Percentiles rank a stretch among this genome's conserved stretches.
Conservation (phyloP, 345 rosid genomes). For the Tarenaya hassleriana region DNA sequence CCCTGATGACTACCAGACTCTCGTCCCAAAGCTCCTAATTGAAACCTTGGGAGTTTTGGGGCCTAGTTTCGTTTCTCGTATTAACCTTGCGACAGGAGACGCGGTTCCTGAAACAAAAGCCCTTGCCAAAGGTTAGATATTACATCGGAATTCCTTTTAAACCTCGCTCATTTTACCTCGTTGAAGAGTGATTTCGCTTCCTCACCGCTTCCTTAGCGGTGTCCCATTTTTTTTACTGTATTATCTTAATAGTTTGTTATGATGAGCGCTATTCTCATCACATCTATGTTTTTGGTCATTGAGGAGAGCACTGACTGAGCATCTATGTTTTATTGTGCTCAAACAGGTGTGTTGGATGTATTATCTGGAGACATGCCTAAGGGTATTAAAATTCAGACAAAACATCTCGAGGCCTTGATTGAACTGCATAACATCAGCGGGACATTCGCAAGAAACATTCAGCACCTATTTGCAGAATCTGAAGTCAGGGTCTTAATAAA, state of each 20-base stretch:
- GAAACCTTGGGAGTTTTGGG: conserved; percentile 83
- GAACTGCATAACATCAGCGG: conserved; percentile 88
- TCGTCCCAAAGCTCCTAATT: conserved; percentile 70
- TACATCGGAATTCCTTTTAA: conserved; percentile 5
- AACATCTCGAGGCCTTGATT: conserved; percentile 87
- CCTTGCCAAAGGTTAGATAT: conserved; percentile 66
- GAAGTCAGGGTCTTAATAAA: conserved; percentile 68
- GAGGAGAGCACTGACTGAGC: conserved; percentile 19
- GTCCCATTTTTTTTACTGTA: no score
- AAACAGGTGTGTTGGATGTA: conserved; percentile 74
- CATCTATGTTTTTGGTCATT: conserved; percentile 8
- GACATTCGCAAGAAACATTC: conserved; percentile 78
- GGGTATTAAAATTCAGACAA: conserved; percentile 79
- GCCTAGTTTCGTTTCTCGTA: conserved; percentile 65
- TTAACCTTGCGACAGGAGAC: conserved; percentile 84
- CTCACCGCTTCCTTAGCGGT: background rate
- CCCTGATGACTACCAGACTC: conserved; percentile 77
- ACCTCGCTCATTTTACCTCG: conserved; percentile 15
- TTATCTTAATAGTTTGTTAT: no score
- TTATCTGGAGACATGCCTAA: conserved; percentile 92
- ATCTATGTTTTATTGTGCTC: conserved; percentile 19
- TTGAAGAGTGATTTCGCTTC: background rate
- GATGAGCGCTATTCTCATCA: background rate
- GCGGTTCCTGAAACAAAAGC: conserved; percentile 92
- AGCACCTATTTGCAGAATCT: conserved; percentile 86